Conservation (phyloP, 352 stramenopile genomes). For the Phytophthora palmivora region DNA sequence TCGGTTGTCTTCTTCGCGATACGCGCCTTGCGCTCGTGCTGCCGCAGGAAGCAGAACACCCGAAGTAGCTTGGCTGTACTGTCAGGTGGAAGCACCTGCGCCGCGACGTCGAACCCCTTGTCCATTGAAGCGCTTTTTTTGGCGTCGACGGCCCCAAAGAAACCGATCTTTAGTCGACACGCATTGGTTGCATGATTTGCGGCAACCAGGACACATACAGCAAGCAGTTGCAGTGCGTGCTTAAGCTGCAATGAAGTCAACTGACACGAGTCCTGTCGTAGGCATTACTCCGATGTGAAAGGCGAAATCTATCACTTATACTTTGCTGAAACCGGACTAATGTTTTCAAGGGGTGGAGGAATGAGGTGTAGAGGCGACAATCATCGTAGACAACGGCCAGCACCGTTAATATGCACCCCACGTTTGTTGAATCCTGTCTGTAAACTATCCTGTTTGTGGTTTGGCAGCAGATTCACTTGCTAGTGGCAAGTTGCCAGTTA, state of each 20-base stretch:
- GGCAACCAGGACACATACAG: not conserved
- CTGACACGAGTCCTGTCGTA: not conserved
- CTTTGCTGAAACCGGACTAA: no score
- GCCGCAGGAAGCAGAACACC: constrained; percentile 60
- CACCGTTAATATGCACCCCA: no score
- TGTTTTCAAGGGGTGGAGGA: no score
- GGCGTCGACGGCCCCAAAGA: constrained; percentile 16
- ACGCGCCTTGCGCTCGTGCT: constrained; percentile 63
- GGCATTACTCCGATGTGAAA: no score
- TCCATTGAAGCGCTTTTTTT: constrained; percentile 14
- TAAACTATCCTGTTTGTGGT: no score
- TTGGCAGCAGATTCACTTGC: no score
- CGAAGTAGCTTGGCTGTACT: constrained; percentile 52
- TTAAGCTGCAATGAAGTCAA: not conserved
- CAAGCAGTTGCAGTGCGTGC: no score
- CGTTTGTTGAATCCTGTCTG: no score
- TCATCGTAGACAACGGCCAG: not conserved
- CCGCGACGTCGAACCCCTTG: constrained; percentile 1
- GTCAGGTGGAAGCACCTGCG: constrained; percentile 47
- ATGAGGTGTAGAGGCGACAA: not conserved
- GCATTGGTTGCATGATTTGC: constrained; percentile 6
- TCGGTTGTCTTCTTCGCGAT: constrained; percentile 43
- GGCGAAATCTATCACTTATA: no score
- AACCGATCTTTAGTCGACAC: constrained; percentile 21
- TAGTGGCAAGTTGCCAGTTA: no score